These are phyloP conservation scores for Metarhizium humberi DNA, from an alignment of 2,329 filamentous ascomycete genomes.

Conservation along the genomic window DNA sequence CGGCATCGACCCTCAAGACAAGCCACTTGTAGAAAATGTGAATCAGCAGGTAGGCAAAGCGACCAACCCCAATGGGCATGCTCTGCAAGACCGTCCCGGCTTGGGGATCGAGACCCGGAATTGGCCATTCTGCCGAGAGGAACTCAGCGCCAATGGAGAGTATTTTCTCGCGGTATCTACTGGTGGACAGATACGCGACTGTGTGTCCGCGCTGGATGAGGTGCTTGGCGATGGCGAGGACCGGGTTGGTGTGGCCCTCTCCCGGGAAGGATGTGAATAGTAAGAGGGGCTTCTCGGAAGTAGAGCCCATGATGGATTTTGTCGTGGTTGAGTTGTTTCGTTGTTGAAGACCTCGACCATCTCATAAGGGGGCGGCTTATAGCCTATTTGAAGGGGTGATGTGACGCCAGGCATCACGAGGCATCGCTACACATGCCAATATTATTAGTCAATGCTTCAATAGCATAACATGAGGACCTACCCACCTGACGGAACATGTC, in stretches of 20 bases:
- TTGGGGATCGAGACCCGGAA: not conserved
- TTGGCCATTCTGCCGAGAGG: slow-evolving; percentile 7
- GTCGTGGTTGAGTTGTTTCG: too few species aligned
- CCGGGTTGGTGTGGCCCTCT: slow-evolving; percentile 13
- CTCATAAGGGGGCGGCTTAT: too few species aligned
- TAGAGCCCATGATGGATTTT: not conserved
- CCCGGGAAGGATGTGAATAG: slow-evolving; percentile 11
- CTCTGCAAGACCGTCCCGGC: not conserved
- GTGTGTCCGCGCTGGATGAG: slow-evolving; percentile 27
- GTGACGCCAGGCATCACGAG: too few species aligned
- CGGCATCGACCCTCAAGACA: not conserved
- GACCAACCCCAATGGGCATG: slow-evolving; percentile 8
- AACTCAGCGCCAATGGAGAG: slow-evolving; percentile 25
- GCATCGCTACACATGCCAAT: too few species aligned
- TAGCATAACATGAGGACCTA: too few species aligned
- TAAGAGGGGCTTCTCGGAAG: slow-evolving; percentile 11
- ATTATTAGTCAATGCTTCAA: too few species aligned
- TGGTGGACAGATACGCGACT: slow-evolving; percentile 25
- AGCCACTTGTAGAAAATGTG: slow-evolving; percentile 7
- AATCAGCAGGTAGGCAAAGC: slow-evolving; percentile 5
- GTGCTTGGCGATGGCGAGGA: slow-evolving; percentile 19
- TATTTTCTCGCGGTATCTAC: slow-evolving; percentile 18
- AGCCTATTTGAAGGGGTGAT: too few species aligned
- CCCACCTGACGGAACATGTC: too few species aligned
- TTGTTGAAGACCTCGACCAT: too few species aligned